Conservation (phyloP, 2,329 filamentous ascomycete genomes). For the Amphichorda felina region DNA sequence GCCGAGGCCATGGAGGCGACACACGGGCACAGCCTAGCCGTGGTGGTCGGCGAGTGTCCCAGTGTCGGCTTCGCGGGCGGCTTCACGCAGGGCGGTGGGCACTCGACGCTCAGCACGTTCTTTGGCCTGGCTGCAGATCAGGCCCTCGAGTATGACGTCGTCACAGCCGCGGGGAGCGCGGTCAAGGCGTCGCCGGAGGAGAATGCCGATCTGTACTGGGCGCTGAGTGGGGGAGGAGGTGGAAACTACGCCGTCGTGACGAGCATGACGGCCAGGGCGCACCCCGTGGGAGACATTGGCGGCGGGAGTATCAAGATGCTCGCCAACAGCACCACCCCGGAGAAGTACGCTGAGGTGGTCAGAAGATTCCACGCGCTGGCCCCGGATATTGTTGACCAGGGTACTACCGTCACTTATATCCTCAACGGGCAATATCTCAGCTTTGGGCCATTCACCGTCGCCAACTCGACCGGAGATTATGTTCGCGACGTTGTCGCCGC, state of each 20-base stretch:
- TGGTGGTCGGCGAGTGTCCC: conserved; percentile 42
- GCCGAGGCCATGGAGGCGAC: conserved; percentile 34
- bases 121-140: conserved; percentile 50
- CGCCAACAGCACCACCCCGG: conserved; percentile 8
- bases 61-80: conserved; percentile 51
- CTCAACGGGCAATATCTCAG: conserved; percentile 32
- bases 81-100: conserved; percentile 48
- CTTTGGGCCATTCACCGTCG: conserved; percentile 4
- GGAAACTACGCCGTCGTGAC: conserved; percentile 44
- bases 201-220: conserved; percentile 52
- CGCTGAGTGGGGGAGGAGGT: conserved; percentile 42
- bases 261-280: conserved; percentile 39
- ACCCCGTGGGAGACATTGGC: conserved; percentile 28
- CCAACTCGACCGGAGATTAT: conserved; percentile 4
- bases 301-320: conserved; percentile 14
- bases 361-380: conserved; percentile 26
- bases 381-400: conserved; percentile 34
- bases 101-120: conserved; percentile 34
- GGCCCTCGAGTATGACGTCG: conserved; percentile 38
- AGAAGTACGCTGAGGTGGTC: conserved; percentile 36
- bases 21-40: conserved; percentile 27
- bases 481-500: conserved; percentile 14
- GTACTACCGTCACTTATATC: conserved; percentile 35
- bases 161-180: conserved; percentile 35
- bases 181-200: conserved; percentile 30